These are phyloP conservation scores for Telopea speciosissima DNA, from an alignment of 177 flowering plant genomes.

Conservation along the genomic window DNA sequence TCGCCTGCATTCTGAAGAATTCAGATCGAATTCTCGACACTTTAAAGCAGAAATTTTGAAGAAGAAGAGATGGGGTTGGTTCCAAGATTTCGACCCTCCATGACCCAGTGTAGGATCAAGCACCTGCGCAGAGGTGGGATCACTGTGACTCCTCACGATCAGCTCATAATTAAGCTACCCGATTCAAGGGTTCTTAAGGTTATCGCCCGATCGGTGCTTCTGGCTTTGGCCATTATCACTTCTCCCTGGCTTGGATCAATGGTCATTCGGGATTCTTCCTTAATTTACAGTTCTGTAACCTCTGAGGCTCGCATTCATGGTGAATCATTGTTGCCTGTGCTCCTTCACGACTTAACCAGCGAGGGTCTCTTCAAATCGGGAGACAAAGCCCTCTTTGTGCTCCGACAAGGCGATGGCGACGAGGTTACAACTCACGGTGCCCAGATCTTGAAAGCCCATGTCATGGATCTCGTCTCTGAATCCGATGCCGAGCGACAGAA, in stretches of 20 bases:
- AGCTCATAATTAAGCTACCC: slow-evolving; percentile 42
- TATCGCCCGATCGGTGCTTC: slow-evolving; percentile 38
- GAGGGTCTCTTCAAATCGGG: slow-evolving; percentile 46
- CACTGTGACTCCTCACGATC: slow-evolving; percentile 12
- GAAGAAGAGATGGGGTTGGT: slow-evolving; percentile 16
- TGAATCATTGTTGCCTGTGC: slow-evolving; percentile 23
- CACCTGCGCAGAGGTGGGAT: slow-evolving; percentile 7
- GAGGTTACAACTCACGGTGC: not conserved
- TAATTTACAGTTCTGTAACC: not conserved
- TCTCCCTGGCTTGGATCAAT: slow-evolving; percentile 37
- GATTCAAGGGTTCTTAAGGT: slow-evolving; percentile 28
- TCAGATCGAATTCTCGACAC: no score
- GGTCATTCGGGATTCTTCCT: not conserved
- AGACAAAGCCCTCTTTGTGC: slow-evolving; percentile 32
- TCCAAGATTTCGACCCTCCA: slow-evolving; percentile 15
- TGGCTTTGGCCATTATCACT: slow-evolving; percentile 37
- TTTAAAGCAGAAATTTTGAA: not conserved
- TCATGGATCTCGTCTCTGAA: slow-evolving; percentile 25
- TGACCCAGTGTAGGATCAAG: slow-evolving; percentile 10
- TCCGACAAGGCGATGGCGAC: slow-evolving; percentile 12
- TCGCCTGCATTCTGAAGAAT: no score
- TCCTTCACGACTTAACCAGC: slow-evolving; percentile 46
- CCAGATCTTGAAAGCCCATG: slow-evolving; percentile 18
- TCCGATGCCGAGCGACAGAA: slow-evolving; percentile 24
- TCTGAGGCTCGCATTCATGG: slow-evolving; percentile 4